Evolutionary conservation across 345 rosid genomes (phyloP), one percentile per base, ranked within the genome.

Genomic region (Hibiscus trionum): DNA sequence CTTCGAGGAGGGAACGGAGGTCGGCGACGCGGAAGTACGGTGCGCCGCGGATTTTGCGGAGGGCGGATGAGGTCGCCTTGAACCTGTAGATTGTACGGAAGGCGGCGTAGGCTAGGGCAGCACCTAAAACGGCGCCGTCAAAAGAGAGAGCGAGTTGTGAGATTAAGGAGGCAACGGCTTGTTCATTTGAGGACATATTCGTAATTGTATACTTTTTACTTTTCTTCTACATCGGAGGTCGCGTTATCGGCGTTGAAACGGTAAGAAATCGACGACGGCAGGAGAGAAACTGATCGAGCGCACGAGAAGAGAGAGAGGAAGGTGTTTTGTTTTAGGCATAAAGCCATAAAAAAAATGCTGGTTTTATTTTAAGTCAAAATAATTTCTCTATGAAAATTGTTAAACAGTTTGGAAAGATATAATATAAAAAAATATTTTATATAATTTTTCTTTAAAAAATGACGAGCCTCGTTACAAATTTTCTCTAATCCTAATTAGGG

Each of bases 91-190:
- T 66, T 19, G 96, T 80, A 19, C 97, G 89, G 8, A 86, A 81
- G 60, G 97, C 91, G 58, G 82, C 77, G 72, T 80, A 84, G 1
- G 98, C 94, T 0, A 95, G 81, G 75, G 90, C 84, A 1, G 79
- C 80, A 5, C 99, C 98, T 61, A 95, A 80, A 55, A 90, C 73
- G 21, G 97, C 99, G 46, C 99, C 98, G 80, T 94, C 98, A 71
- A 85, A 87, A 59, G 98, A 94, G 37, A 91, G 73, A 37, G 91
- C 96, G 56, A 94, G 71, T 29, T 85, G 91, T 50, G 86, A 61
- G 65, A 90, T 69, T 24, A 88, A 67, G 35, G 85, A 75, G 8
- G 85, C 71, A 52, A 90, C 14, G 60, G 90, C 90, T 61, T 84
- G 92, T 73, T 90, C 93, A 80, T 83, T 86, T 35, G 91, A 80